A percentile compares a stretch with the other conserved stretches of the same genome.
These are phyloP conservation scores for Penicillium pancosmium DNA, from an alignment of 495 filamentous ascomycete genomes.

Conservation along the genomic window DNA sequence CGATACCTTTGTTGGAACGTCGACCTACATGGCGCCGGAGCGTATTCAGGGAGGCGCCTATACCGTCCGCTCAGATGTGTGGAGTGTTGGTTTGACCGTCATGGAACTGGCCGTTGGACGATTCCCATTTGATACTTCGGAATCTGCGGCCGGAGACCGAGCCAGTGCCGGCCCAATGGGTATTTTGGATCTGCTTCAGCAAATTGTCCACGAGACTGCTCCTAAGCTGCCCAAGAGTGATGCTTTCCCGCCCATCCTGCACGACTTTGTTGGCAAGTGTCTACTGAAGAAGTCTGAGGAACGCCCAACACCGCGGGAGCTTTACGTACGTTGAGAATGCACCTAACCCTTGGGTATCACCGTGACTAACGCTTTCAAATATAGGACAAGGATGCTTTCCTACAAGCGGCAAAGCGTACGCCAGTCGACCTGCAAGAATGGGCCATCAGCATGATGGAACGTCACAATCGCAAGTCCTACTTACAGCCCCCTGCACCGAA, in stretches of 20 bases:
- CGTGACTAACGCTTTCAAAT: slow-evolving; percentile 11
- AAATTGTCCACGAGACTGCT: slow-evolving; percentile 95
- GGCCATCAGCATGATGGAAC: slow-evolving; percentile 88
- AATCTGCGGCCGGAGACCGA: slow-evolving; percentile 69
- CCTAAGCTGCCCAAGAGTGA: slow-evolving; percentile 94
- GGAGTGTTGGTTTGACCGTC: slow-evolving; percentile 94
- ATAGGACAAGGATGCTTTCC: slow-evolving; percentile 85
- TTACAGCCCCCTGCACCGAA: slow-evolving; percentile 65
- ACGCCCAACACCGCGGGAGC: slow-evolving; percentile 87
- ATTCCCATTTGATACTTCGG: slow-evolving; percentile 86
- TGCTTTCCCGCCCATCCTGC: slow-evolving; percentile 90
- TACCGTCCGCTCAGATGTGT: slow-evolving; percentile 97
- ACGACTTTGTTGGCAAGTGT: slow-evolving; percentile 97
- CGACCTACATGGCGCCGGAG: slow-evolving; percentile 98
- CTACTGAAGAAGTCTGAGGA: slow-evolving; percentile 83
- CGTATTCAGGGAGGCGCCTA: slow-evolving; percentile 96
- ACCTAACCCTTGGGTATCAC: not conserved
- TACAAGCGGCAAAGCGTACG: slow-evolving; percentile 93
- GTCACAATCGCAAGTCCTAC: slow-evolving; percentile 89
- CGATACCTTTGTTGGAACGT: slow-evolving; percentile 97
- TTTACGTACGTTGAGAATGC: slow-evolving; percentile 50
- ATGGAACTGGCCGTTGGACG: slow-evolving; percentile 97
- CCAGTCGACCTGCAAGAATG: slow-evolving; percentile 88
- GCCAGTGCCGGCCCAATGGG: slow-evolving; percentile 80
- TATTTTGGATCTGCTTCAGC: slow-evolving; percentile 93